These are phyloP conservation scores for Laburnicola sp. DNA, from an alignment of 2,329 filamentous ascomycete genomes.

Conservation along the genomic window DNA sequence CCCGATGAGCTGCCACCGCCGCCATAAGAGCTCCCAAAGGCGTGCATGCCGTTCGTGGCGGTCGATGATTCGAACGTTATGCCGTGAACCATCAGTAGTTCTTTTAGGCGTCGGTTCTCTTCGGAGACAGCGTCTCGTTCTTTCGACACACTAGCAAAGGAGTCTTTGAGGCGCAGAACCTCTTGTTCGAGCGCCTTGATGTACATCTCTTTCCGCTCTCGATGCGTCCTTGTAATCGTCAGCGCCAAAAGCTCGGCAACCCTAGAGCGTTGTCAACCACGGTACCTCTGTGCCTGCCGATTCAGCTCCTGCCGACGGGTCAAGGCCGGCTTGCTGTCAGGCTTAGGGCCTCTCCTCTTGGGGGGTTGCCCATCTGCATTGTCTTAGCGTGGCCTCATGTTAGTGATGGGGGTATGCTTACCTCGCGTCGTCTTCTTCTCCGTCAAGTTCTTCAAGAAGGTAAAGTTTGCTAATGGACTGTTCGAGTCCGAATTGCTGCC, in stretches of 20 bases:
- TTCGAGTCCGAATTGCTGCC: conserved; percentile 41
- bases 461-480: conserved; percentile 44
- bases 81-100: conserved; percentile 61
- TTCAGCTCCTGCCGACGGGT: conserved; percentile 93
- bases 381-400: conserved; percentile 8
- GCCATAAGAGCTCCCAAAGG: conserved; percentile 45
- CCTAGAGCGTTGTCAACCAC: not conserved
- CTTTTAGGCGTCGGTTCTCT: conserved; percentile 77
- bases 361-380: conserved; percentile 74
- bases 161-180: conserved; percentile 83
- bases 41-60: conserved; percentile 41
- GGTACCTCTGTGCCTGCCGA: conserved; percentile 88
- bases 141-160: conserved; percentile 71
- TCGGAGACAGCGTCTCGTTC: conserved; percentile 76
- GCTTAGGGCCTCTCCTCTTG: conserved; percentile 91
- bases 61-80: conserved; percentile 57
- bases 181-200: conserved; percentile 93
- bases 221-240: conserved; percentile 72
- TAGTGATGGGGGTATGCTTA: conserved; percentile 40
- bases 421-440: conserved; percentile 76
- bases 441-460: conserved; percentile 65
- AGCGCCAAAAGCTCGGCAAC: conserved; percentile 27
- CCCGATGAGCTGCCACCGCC: conserved; percentile 51
- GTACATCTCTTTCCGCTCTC: conserved; percentile 94
- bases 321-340: conserved; percentile 91